A percentile compares a stretch with the other conserved stretches of the same genome.
Evolutionary conservation across 2,329 filamentous ascomycete genomes (phyloP).

Genomic region (Emmonsiellopsis sp.): DNA sequence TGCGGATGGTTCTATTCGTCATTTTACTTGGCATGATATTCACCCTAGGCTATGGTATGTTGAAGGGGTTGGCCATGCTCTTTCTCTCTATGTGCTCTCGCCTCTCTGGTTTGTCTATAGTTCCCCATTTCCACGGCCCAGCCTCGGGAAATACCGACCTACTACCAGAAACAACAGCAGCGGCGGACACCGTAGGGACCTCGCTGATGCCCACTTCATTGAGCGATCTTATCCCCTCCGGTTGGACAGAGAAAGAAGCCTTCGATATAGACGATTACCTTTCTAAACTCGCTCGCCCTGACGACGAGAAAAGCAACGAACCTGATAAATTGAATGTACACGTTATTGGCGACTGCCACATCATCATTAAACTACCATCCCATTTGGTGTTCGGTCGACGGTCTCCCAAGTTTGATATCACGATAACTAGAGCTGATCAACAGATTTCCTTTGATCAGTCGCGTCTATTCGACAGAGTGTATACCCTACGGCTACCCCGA

Average conservation of each 20-base stretch:
- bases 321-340: conserved; percentile 42
- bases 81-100: background rate
- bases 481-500: conserved; percentile 41
- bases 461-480: conserved; percentile 44
- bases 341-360: conserved; percentile 44
- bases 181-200: conserved; percentile 15
- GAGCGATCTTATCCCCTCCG: conserved; percentile 12
- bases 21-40: background rate
- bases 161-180: conserved; percentile 6
- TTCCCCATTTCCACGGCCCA: background rate
- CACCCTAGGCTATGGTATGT: background rate
- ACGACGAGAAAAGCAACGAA: conserved; percentile 16
- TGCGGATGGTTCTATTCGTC: background rate
- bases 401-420: conserved; percentile 39
- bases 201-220: conserved; percentile 15
- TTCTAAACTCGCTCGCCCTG: conserved; percentile 16
- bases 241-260: conserved; percentile 10
- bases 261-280: conserved; percentile 18
- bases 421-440: conserved; percentile 35
- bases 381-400: conserved; percentile 34
- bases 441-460: conserved; percentile 37
- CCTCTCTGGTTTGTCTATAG: background rate
- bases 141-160: background rate
- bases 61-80: background rate
- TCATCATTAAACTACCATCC: conserved; percentile 42